Base-by-base conservation (phyloP, 345 rosid genomes). In the thale cress (Arabidopsis thaliana) region DNA sequence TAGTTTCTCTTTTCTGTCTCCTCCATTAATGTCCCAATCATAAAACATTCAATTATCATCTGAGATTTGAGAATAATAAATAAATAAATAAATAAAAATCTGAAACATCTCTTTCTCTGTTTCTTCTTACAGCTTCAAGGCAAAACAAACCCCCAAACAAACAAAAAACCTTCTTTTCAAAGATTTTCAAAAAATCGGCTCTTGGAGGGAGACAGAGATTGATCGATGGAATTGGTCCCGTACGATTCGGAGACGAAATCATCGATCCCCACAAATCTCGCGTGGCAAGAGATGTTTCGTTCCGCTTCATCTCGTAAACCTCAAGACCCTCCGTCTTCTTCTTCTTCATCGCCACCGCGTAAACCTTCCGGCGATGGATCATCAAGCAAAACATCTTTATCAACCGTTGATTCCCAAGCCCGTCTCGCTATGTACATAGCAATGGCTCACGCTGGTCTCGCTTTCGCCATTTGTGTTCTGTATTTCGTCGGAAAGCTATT, bases 221-320 rank as follows among this genome's bases (percentile, higher is more conserved):
- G 50, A 57, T 80, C 64, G 59, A 94, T 94, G 98, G 97, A 86
- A 81, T 75, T 91, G 50, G 92, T 90, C 36, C 97, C 97, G 3
- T 90, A 84, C 82, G 91, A 91, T 69, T 83, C 87, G 41, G 80
- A 84, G 53, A 48, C 84, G 61, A 85, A 84, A 55, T 51, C 87
- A 41, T 63, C 82, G 23, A 79, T 52, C 51, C 77, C 84, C 34
- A 65, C 80, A 4, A 75, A 82, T 14, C 84, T 89, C 61, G 87
- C 98, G 6, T 95, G 99, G 98, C 83, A 90, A 74, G 97, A 89
- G 79, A 95, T 95, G 99, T 92, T 92, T 76, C 89, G 90, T 85
- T 88, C 99, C 53, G 99, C 89, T 42, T 86, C 99, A 12, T 49
- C 69, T 13, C 88, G 88, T 63, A 85, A 85, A 73, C 96, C 97